Evolutionary conservation across 2,329 filamentous ascomycete species (phyloP).

Genomic region (Cercospora citrullina): DNA sequence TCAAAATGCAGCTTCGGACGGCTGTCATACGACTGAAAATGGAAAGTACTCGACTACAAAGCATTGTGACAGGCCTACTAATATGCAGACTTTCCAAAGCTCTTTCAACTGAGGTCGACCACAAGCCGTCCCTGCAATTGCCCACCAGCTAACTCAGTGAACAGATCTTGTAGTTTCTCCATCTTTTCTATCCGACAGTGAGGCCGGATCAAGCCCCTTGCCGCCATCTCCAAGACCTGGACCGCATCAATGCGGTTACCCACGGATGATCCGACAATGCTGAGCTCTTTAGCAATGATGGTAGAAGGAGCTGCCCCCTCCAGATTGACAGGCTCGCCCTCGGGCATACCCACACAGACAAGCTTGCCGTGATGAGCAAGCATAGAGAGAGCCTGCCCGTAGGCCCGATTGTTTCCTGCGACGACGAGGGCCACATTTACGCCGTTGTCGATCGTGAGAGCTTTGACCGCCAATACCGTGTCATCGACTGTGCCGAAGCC

Average conservation of each 20-base stretch:
- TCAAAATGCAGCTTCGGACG: too few relatives aligned
- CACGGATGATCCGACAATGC: neutral
- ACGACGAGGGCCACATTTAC: neutral
- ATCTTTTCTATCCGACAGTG: neutral
- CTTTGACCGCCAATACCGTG: neutral
- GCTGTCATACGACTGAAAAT: too few relatives aligned
- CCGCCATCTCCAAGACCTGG: neutral
- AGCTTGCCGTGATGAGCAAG: neutral
- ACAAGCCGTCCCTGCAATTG: neutral
- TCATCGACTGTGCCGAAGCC: neutral
- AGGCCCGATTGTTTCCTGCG: neutral
- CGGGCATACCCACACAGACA: neutral
- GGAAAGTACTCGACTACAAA: neutral
- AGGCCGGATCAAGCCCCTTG: neutral
- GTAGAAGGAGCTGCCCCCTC: neutral
- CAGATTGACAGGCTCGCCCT: neutral
- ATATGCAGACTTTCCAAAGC: neutral
- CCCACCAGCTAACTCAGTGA: neutral
- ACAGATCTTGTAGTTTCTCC: neutral
- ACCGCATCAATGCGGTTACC: neutral
- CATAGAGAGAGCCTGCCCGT: neutral
- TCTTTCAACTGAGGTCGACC: neutral
- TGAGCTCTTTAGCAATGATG: neutral
- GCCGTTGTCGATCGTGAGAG: neutral
- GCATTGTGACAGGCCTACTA: neutral